Base-by-base conservation (phyloP, 78 protist species). In the Dictyostelium firmibasis region DNA sequence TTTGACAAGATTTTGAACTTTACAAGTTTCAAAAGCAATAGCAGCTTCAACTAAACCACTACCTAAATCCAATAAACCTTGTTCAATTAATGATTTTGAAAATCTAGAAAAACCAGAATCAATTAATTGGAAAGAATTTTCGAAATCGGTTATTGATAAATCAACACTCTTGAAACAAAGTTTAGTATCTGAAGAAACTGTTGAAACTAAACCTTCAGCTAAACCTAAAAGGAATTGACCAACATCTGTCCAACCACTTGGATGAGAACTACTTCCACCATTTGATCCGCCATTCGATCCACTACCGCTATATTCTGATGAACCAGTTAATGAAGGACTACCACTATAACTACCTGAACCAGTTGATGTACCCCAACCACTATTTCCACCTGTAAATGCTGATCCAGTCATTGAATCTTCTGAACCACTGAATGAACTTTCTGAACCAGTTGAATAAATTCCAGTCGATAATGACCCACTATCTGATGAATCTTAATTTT, bases 51-150 rank as follows among this genome's bases (percentile, higher is more conserved):
- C 14, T 23, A 86, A 35, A 60, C 84, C 84, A 7, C 20, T 41
- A 38, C 92, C 92, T 1, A 86, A 38, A 16, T 77, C 85, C 47
- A 60, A 77, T 18, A 86, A 36, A 44, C 92, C 92, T 5, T 13
- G 11, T 27, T 25, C 77, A 44, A 85, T 29, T 36, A 41, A 23
- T 38, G 29, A 25, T 70, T n/a, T 81, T 35, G 84, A 74, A 1
- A 33, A n/a, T 18, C 20, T 29, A 20, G 20, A 3, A 43, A 85
- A 62, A 74, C 92, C 92, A 11, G 50, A 23, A 10, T 25, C 43
- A n/a, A 85, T 74, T 9, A 38, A 50, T 85, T 47, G 31, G 36
- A 33, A 72, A 14, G 82, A 53, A 31, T 9, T n/a, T 29, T 50
- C 69, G 20, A 85, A 44, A 31, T 69, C 76, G 0, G 14, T 35